Evolutionary conservation across 805 yeast species (phyloP).

Genomic region (Kodamaea leandrae): DNA sequence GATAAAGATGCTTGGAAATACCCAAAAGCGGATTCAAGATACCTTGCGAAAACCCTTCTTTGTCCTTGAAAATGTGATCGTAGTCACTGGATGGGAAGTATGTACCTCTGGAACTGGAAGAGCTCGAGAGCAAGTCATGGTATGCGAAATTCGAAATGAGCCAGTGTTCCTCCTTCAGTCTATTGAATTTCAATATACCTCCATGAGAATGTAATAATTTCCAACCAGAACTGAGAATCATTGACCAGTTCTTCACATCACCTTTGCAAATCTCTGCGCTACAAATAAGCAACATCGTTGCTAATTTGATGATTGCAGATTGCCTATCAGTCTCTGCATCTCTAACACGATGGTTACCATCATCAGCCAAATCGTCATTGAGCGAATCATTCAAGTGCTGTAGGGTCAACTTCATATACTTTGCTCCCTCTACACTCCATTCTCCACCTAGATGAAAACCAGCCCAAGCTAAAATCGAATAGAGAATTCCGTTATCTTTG

Average conservation of each 20-base stretch:
- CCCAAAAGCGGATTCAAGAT: slow-evolving; percentile 71
- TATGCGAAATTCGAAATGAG: slow-evolving; percentile 75
- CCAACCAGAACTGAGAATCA: slow-evolving; percentile 64
- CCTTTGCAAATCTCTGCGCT: slow-evolving; percentile 86
- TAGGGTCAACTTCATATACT: slow-evolving; percentile 48
- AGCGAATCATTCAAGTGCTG: slow-evolving; percentile 32
- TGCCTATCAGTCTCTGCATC: slow-evolving; percentile 25
- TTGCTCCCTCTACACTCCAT: slow-evolving; percentile 48
- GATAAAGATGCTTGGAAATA: slow-evolving; percentile 64
- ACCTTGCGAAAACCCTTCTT: slow-evolving; percentile 33
- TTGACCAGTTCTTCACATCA: slow-evolving; percentile 74
- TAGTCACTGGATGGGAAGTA: slow-evolving; percentile 64
- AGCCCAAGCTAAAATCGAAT: slow-evolving; percentile 55
- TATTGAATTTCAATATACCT: slow-evolving; percentile 54
- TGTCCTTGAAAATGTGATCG: slow-evolving; percentile 46
- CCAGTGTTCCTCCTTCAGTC: slow-evolving; percentile 64
- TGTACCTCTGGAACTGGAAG: slow-evolving; percentile 58
- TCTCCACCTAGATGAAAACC: slow-evolving; percentile 48
- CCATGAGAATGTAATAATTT: slow-evolving; percentile 59
- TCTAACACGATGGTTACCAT: slow-evolving; percentile 4
- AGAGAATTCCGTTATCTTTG: slow-evolving; percentile 47
- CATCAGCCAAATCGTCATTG: slow-evolving; percentile 22
- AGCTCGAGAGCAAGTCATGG: slow-evolving; percentile 70
- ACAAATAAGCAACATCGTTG: slow-evolving; percentile 63
- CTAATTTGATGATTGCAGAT: slow-evolving; percentile 47